Conservation (phyloP, 805 yeast genomes). For the Zygosaccharomyces gambellarensis region DNA sequence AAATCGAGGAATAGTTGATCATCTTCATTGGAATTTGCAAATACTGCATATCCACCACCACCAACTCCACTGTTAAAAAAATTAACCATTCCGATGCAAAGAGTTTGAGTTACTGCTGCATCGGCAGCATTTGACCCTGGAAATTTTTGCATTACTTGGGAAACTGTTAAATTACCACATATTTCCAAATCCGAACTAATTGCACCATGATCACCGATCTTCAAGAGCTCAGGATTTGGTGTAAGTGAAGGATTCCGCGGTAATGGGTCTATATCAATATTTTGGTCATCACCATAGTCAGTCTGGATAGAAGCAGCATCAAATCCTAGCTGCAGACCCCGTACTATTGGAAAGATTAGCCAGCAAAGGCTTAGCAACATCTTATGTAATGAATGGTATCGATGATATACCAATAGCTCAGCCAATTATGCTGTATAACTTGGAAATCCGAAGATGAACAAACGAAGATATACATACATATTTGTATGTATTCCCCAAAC, state of each 20-base stretch:
- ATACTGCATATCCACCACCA: conserved; percentile 78
- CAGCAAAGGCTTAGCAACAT: background rate
- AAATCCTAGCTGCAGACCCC: background rate
- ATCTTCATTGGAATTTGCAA: conserved; percentile 34
- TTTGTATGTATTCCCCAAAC: background rate
- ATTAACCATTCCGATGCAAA: conserved; percentile 81
- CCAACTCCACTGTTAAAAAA: conserved; percentile 87
- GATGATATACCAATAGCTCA: too few species aligned
- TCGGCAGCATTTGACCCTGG: conserved; percentile 81
- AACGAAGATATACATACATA: background rate
- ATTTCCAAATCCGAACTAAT: conserved; percentile 37
- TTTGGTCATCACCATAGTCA: conserved; percentile 25
- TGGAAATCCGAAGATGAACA: too few species aligned
- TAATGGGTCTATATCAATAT: conserved; percentile 40
- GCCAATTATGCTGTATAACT: too few species aligned
- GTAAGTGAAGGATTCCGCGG: conserved; percentile 35
- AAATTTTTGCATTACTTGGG: conserved; percentile 25
- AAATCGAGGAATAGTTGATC: conserved; percentile 69
- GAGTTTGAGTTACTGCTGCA: conserved; percentile 82
- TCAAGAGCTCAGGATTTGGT: conserved; percentile 29
- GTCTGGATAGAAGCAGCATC: conserved; percentile 40
- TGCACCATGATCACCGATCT: conserved; percentile 30
- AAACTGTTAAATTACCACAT: conserved; percentile 29
- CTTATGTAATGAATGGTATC: background rate
- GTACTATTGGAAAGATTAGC: background rate